phyloP scores from a whole-genome alignment of 1,284 basidiomycete species.

The Trametes pubescens region DNA sequence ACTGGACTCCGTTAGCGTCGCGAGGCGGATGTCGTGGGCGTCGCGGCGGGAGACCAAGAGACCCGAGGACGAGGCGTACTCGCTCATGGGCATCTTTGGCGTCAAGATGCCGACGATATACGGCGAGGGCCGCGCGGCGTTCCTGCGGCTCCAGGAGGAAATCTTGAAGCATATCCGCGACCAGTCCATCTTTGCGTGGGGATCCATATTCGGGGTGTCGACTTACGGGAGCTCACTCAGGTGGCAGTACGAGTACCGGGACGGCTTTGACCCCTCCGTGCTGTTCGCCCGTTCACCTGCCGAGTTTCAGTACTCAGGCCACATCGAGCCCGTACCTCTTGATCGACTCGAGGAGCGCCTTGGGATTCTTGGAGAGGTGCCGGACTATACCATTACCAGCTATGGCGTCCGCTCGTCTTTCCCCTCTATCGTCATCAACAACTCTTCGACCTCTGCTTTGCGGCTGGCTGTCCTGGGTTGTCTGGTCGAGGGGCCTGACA shows the following conservation, averaged over 20 bases:
- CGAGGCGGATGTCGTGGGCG: constrained; percentile 16
- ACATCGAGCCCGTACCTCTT: constrained; percentile 5
- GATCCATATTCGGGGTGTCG: constrained; percentile 1
- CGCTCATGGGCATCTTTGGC: constrained; percentile 19
- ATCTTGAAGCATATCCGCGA: constrained; percentile 14
- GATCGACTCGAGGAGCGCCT: constrained; percentile 1
- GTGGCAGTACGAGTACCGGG: not conserved
- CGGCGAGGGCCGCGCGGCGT: constrained; percentile 14
- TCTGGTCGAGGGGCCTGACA: not conserved
- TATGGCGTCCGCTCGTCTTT: constrained; percentile 10
- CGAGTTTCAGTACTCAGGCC: constrained; percentile 3
- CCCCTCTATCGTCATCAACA: constrained; percentile 5
- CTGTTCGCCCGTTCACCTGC: constrained; percentile 11
- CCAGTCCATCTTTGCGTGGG: constrained; percentile 15
- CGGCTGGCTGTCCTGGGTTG: constrained; percentile 4
- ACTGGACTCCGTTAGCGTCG: constrained; percentile 8
- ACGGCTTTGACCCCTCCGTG: not conserved
- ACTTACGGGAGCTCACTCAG: not conserved
- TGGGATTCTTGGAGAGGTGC: not conserved
- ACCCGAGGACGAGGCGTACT: constrained; percentile 17
- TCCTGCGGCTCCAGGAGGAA: constrained; percentile 9
- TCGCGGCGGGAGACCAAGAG: constrained; percentile 5
- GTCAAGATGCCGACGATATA: constrained; percentile 15
- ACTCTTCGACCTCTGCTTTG: not conserved
- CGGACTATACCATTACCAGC: constrained; percentile 8